Percentiles rank a stretch among this genome's conserved stretches.
Conservation (phyloP, 441 rosid species). For the Adansonia madagascariensis region DNA sequence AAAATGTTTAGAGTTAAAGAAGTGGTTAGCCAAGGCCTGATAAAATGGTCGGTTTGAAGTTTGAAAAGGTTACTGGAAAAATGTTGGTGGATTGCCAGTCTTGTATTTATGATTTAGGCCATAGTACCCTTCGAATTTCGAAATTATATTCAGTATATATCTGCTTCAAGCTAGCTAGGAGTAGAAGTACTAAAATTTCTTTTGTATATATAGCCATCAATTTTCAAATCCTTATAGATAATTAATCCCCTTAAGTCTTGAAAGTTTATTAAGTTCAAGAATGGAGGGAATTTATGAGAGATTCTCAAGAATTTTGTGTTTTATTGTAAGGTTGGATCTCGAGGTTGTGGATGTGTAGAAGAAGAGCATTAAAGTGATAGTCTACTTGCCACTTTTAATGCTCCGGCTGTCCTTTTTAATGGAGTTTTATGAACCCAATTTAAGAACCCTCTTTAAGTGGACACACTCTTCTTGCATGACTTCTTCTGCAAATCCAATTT, state of each 20-base stretch:
- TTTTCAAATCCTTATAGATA: background rate
- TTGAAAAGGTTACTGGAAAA: background rate
- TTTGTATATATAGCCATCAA: background rate
- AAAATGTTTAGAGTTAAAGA: background rate
- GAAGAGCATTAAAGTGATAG: slow-evolving; percentile 46
- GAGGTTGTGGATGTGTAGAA: slow-evolving; percentile 27
- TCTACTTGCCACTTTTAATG: slow-evolving; percentile 60
- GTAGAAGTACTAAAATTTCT: background rate
- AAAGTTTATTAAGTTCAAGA: background rate
- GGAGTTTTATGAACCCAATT: slow-evolving; percentile 28
- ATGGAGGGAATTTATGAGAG: background rate
- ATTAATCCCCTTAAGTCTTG: background rate
- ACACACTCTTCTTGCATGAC: slow-evolving; percentile 33
- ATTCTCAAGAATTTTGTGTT: background rate
- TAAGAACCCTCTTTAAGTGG: slow-evolving; percentile 37
- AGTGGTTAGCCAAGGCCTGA: background rate
- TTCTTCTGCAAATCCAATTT: no score
- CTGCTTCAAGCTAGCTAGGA: no score
- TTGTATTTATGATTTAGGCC: background rate
- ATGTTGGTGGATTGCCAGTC: background rate
- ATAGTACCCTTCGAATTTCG: background rate
- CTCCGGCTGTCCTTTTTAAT: slow-evolving; percentile 49
- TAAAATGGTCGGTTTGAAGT: background rate
- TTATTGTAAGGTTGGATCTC: background rate
- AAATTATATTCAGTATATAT: background rate